Conservation (phyloP, 768 basidiomycete genomes). For the Podaxis mareebaensis region DNA sequence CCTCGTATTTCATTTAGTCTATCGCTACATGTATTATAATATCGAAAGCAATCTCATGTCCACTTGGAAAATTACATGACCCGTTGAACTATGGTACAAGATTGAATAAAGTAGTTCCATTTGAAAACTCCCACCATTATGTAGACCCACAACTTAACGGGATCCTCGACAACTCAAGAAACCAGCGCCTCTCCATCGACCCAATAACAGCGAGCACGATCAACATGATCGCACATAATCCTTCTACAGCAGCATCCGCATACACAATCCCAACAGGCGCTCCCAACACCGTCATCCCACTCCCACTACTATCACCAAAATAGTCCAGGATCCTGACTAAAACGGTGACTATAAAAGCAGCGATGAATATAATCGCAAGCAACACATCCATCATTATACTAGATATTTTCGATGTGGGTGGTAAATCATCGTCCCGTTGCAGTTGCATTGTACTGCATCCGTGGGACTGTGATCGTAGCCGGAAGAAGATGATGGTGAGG, state of each 20-base stretch:
- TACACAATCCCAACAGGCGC: background rate
- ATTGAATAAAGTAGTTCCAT: background rate
- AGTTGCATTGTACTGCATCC: background rate
- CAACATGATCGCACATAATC: conserved; percentile 5
- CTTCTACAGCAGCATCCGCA: conserved; percentile 5
- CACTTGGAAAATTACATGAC: no score
- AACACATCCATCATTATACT: background rate
- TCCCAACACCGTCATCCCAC: background rate
- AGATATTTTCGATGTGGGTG: conserved; percentile 2
- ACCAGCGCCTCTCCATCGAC: background rate
- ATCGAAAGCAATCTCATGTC: background rate
- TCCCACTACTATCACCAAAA: background rate
- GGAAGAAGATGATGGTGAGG: background rate
- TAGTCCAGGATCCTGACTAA: background rate
- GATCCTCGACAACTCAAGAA: background rate
- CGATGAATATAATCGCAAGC: background rate
- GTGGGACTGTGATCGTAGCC: background rate
- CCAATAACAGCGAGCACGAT: background rate
- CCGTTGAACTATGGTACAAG: no score
- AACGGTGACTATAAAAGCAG: background rate
- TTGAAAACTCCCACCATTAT: background rate
- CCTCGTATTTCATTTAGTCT: background rate
- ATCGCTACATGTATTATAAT: background rate
- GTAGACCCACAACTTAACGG: background rate
- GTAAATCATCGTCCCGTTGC: background rate